A percentile compares a stretch with the other conserved stretches of the same genome.
Conservation (phyloP, 2,329 filamentous ascomycete species). For the Zalaria obscura region DNA sequence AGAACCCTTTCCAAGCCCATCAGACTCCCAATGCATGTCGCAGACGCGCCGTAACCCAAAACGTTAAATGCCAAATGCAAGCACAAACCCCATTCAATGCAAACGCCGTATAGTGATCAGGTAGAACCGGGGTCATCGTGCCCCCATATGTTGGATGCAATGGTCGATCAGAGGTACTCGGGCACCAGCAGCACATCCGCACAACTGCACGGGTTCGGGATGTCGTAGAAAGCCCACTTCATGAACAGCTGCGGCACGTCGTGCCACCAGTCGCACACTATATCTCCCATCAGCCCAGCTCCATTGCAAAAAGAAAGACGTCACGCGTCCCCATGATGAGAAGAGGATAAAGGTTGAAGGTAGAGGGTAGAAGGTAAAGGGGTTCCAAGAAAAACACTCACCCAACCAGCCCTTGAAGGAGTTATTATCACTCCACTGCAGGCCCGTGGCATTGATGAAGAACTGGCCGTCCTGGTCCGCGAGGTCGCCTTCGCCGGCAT, state of each 20-base stretch:
- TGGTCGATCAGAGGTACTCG: slow-evolving; percentile 10
- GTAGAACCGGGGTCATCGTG: no score
- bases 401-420: slow-evolving; percentile 17
- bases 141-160: not conserved
- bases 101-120: no score
- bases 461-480: slow-evolving; percentile 84
- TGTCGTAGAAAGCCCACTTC: slow-evolving; percentile 11
- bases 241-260: slow-evolving; percentile 19
- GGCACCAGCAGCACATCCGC: slow-evolving; percentile 16
- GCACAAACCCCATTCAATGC: no score
- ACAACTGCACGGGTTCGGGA: slow-evolving; percentile 13
- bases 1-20: no score
- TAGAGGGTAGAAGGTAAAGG: no score
- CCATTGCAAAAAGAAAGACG: no score
- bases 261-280: slow-evolving; percentile 19
- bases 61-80: no score
- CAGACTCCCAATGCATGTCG: no score
- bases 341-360: not conserved
- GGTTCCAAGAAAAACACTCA: slow-evolving; percentile 1
- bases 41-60: no score
- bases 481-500: slow-evolving; percentile 57
- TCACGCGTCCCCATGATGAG: not conserved
- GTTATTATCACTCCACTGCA: slow-evolving; percentile 14
- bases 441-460: slow-evolving; percentile 40
- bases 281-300: slow-evolving; percentile 1